Evolutionary conservation across 2,329 filamentous ascomycete genomes (phyloP).

Genomic region (Fusarium pseudograminearum): DNA sequence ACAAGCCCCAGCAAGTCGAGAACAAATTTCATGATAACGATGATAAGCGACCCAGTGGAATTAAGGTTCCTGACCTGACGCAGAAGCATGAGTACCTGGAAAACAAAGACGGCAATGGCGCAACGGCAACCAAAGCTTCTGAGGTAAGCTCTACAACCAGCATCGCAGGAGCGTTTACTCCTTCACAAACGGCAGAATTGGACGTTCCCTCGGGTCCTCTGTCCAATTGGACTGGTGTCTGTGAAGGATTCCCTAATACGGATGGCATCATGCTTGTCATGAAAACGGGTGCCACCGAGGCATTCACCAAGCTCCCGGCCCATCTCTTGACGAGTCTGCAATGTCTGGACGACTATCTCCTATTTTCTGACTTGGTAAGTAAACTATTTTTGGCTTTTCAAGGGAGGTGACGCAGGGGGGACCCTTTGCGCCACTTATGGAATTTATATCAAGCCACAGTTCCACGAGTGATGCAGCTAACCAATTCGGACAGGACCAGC

Average conservation of each 20-base stretch:
- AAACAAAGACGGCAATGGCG: background rate
- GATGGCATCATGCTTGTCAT: constrained; percentile 64
- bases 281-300: constrained; percentile 70
- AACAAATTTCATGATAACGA: constrained; percentile 38
- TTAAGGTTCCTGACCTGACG: constrained; percentile 3
- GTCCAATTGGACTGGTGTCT: constrained; percentile 43
- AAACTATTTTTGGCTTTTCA: background rate
- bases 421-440: background rate
- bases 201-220: constrained; percentile 31
- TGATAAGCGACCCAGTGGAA: background rate
- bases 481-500: constrained; percentile 56
- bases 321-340: constrained; percentile 67
- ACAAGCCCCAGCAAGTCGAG: background rate
- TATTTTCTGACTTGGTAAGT: constrained; percentile 67
- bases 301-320: constrained; percentile 65
- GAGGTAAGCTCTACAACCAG: constrained; percentile 6
- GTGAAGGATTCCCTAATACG: constrained; percentile 57
- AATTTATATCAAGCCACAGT: constrained; percentile 19
- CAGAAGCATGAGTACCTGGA: constrained; percentile 20
- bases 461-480: constrained; percentile 19
- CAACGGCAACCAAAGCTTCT: constrained; percentile 3
- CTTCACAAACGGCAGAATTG: constrained; percentile 19
- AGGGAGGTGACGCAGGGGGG: background rate
- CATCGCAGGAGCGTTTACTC: constrained; percentile 3
- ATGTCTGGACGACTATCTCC: constrained; percentile 66